phyloP scores from a whole-genome alignment of 148 eudicot species.

The Chenopodium quinoa region DNA sequence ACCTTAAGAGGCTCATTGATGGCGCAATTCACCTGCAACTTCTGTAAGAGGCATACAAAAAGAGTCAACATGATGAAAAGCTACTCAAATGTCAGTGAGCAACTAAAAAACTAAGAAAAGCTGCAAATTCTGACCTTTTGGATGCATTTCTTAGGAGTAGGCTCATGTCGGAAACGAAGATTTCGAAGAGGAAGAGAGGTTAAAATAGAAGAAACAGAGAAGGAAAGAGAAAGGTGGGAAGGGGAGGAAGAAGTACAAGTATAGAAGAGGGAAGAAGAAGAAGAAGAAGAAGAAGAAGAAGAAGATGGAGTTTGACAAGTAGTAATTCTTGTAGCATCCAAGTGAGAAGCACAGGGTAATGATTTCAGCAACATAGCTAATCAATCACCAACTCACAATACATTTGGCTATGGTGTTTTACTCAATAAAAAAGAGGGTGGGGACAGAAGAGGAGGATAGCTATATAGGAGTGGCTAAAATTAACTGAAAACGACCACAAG shows the following conservation, averaged over 20 bases:
- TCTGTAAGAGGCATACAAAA: constrained; percentile 18
- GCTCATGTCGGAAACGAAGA: constrained; percentile 10
- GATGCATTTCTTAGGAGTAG: constrained; percentile 21
- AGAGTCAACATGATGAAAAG: neutral
- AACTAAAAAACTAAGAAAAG: neutral
- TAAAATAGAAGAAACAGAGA: constrained; percentile 27
- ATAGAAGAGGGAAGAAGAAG: neutral
- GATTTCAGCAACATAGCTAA: constrained; percentile 30
- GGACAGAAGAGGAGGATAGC: neutral
- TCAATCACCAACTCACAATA: neutral
- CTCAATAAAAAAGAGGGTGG: neutral
- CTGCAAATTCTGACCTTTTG: constrained; percentile 34
- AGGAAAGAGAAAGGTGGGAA: constrained; percentile 15
- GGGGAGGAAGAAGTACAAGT: neutral
- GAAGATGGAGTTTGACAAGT: constrained; percentile 16
- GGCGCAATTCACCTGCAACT: constrained; percentile 44
- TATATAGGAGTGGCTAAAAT: constrained; percentile 27
- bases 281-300: neutral
- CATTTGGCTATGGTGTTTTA: neutral
- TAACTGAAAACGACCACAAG: constrained; percentile 39
- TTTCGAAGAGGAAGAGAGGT: constrained; percentile 24
- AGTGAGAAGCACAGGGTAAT: constrained; percentile 27
- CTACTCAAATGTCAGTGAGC: neutral
- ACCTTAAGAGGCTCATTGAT: constrained; percentile 77
- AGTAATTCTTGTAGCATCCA: constrained; percentile 15